Evolutionary conservation across 306 rosid genomes (phyloP).

Genomic region (Quercus variabilis): DNA sequence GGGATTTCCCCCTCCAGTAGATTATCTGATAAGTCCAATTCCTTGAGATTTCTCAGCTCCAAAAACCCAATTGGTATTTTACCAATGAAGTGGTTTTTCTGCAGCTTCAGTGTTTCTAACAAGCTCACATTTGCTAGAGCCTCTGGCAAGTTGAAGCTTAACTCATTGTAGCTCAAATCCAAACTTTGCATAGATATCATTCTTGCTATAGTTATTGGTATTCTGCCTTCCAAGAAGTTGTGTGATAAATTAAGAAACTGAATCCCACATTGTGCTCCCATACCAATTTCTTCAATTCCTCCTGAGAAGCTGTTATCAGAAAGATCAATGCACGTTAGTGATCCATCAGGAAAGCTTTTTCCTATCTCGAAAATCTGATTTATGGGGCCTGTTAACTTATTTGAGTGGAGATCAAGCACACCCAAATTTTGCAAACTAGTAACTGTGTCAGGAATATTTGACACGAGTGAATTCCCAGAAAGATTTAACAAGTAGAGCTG

Average conservation of each 20-base stretch:
- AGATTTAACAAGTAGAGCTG: slow-evolving; percentile 58
- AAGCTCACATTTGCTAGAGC: slow-evolving; percentile 40
- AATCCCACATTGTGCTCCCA: slow-evolving; percentile 32
- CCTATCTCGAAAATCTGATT: slow-evolving; percentile 29
- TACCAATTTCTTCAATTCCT: slow-evolving; percentile 44
- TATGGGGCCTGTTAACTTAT: slow-evolving; percentile 54
- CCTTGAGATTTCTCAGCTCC: slow-evolving; percentile 44
- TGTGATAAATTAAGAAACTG: slow-evolving; percentile 58
- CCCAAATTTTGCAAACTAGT: slow-evolving; percentile 36
- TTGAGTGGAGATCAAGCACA: slow-evolving; percentile 70
- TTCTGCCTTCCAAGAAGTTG: slow-evolving; percentile 47
- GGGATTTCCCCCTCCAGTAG: slow-evolving; percentile 73
- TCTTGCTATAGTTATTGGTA: slow-evolving; percentile 41
- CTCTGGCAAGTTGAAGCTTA: slow-evolving; percentile 49
- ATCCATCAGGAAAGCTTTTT: slow-evolving; percentile 28
- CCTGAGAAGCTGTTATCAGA: slow-evolving; percentile 58
- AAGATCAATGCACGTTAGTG: slow-evolving; percentile 49
- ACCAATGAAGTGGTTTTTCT: slow-evolving; percentile 52
- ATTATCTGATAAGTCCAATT: slow-evolving; percentile 57
- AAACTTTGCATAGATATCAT: slow-evolving; percentile 37
- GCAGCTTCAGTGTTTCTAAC: slow-evolving; percentile 56
- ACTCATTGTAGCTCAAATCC: slow-evolving; percentile 61
- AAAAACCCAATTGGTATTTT: slow-evolving; percentile 55
- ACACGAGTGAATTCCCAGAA: slow-evolving; percentile 53
- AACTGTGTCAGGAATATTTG: slow-evolving; percentile 50